Base-by-base conservation (phyloP, 2,329 filamentous ascomycete species). In the Pseudogymnoascus destructans region DNA sequence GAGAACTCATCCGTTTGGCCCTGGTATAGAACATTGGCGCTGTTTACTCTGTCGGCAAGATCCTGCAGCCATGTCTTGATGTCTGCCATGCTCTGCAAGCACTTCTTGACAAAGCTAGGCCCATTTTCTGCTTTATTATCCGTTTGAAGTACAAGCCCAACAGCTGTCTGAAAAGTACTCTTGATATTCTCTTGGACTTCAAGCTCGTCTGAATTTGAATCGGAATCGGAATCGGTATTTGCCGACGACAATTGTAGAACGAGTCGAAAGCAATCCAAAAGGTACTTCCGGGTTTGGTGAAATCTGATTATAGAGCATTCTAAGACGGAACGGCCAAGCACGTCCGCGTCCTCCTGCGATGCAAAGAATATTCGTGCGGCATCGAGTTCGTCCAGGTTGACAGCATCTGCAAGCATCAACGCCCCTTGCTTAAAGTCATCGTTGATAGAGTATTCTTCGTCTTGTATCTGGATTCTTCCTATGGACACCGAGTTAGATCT, bases 381-480 rank as follows among this genome's bases (percentile, higher is more conserved):
- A 65, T 93, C 82, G 59, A 95, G 70, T 72, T 98, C 95, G 72
- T 98, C 91, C 57, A 98, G 77, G 66, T 95, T 85, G 61, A 96
- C 77, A 64, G 89, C 88, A 70, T 97, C 91, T 58, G 92, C 87
- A 35, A 98, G 77, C 65, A 89, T 81, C 30, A 95, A 77, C 21
- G 84, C 81, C 64, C 86, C 83, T 70, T 95, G 86, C 68, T 92
- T 84, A 72, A 98, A 97, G 62, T 89, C 84, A 59, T 87, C 80
- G 72, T 95, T 96, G 73, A 98, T 76, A 19, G 79, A 75, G 71
- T 89, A 97, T 66, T 91, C 82, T 32, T 81, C 79, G 62, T 84
- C 85, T 64, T 81, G 80, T 60, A 95, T 73, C 32, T 75, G 81
- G 64, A 97, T 77, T 69, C 87, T 91, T 59, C 88, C 90, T 93